These are phyloP conservation scores for Stygiomarasmius scandens DNA, from an alignment of 1,284 basidiomycete genomes.

Conservation along the genomic window DNA sequence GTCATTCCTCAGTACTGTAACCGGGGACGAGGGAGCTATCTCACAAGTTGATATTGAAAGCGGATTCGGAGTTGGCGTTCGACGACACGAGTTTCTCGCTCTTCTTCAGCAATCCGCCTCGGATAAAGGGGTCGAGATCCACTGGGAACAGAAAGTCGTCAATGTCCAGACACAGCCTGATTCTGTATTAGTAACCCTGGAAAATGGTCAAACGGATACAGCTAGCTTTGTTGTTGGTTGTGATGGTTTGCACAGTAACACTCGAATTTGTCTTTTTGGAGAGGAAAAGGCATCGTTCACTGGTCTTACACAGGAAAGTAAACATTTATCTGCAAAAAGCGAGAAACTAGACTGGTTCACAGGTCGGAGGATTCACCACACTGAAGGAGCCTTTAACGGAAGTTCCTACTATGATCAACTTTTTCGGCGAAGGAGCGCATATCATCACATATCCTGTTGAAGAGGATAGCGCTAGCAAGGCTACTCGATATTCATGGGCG, in stretches of 20 bases:
- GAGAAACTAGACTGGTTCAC: background rate
- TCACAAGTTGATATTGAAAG: conserved; percentile 23
- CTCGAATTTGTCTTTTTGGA: conserved; percentile 43
- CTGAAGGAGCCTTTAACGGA: conserved; percentile 7
- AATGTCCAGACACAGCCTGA: conserved; percentile 35
- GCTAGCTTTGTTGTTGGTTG: conserved; percentile 48
- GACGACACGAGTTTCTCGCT: conserved; percentile 35
- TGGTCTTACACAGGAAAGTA: conserved; percentile 42
- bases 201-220: conserved; percentile 38
- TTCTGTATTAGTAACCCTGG: conserved; percentile 38
- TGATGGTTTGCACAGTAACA: conserved; percentile 49
- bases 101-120: conserved; percentile 36
- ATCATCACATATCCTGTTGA: conserved; percentile 42
- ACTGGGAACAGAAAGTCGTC: conserved; percentile 39
- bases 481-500: conserved; percentile 47
- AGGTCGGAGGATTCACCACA: conserved; percentile 14
- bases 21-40: conserved; percentile 35
- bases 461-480: conserved; percentile 29
- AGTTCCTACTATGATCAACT: conserved; percentile 30
- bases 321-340: background rate
- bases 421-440: conserved; percentile 40
- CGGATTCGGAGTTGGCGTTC: conserved; percentile 32
- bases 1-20: conserved; percentile 32
- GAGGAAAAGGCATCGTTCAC: conserved; percentile 40
- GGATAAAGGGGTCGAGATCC: conserved; percentile 37